Conservation (phyloP, 2,329 filamentous ascomycete genomes). For the Colletotrichum viniferum region DNA sequence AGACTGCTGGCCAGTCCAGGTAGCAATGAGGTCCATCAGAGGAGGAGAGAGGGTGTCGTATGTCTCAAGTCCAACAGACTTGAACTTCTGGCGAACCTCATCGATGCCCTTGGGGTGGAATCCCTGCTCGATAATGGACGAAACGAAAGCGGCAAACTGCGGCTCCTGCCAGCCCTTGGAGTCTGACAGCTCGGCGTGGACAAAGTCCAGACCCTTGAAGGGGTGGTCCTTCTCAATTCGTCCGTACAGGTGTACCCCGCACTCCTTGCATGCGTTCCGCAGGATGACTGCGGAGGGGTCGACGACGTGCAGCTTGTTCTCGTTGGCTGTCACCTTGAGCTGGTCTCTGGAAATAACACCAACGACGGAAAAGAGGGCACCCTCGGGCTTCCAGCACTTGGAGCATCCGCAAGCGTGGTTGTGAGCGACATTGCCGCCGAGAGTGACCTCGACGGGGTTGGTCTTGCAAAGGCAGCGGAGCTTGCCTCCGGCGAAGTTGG, state of each 20-base stretch:
- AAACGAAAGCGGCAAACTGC: constrained; percentile 72
- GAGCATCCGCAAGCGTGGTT: constrained; percentile 76
- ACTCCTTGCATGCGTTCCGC: constrained; percentile 64
- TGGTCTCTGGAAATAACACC: constrained; percentile 63
- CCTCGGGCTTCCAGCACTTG: constrained; percentile 73
- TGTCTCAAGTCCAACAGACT: constrained; percentile 58
- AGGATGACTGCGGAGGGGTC: constrained; percentile 63
- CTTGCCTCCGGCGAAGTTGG: constrained; percentile 62
- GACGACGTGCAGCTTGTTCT: constrained; percentile 59
- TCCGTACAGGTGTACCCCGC: constrained; percentile 67
- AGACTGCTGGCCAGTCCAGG: constrained; percentile 56
- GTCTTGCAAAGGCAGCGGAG: constrained; percentile 64
- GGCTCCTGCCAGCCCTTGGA: constrained; percentile 73
- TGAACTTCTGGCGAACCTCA: constrained; percentile 58
- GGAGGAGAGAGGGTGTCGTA: constrained; percentile 67
- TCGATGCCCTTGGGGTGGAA: constrained; percentile 60
- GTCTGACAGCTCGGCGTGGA: constrained; percentile 66
- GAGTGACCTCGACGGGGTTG: constrained; percentile 61
- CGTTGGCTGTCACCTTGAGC: constrained; percentile 61
- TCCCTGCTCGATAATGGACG: constrained; percentile 71
- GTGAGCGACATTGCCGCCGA: constrained; percentile 64
- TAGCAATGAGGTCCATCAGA: constrained; percentile 67
- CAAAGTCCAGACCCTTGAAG: constrained; percentile 73
- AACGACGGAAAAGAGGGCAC: constrained; percentile 68
- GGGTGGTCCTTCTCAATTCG: constrained; percentile 68